Base-by-base conservation (phyloP, 768 basidiomycete genomes). In the Kwoniella sp. region DNA sequence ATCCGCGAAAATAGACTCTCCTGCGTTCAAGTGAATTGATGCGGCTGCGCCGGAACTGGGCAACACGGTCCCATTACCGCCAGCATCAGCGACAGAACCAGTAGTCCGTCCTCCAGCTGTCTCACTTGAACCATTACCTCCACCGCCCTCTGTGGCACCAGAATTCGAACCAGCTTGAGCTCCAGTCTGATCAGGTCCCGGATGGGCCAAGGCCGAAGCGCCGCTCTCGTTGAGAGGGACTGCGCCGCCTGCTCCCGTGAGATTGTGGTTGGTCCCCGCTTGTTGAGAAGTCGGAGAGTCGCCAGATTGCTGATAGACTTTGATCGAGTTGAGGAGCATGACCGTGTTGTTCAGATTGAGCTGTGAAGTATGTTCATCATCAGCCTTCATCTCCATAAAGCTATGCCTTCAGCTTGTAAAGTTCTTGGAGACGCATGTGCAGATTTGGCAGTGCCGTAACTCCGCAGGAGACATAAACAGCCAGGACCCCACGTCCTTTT, bases 301-400 rank as follows among this genome's bases (percentile, higher is more conserved):
- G 17, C 67, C 70, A 29, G 67, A 25, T 22, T 61, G 68, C 54
- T 80, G 75, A 55, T 64, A 80, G 8, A 80, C 75, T 31, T 66
- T 64, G 65, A 80, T 71, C 29, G 61, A 76, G 61, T 79, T 80
- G 64, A 79, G 70, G 52, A 79, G 64, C 73, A 75, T 76, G 47
- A 79, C 73, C 0, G 74, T 71, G 53, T 77, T 77, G 48, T 69
- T 68, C 22, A 80, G 70, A 47, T 80, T 80, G 23, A 65, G 58
- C 79, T 80, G 62, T 9, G 34, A 7, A 20, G 50, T 11, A 23
- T 26, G n/a, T n/a, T n/a, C n/a, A n/a, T n/a, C n/a, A n/a, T n/a
- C n/a, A n/a, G n/a, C n/a, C 17, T 38, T 8, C 15, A 22, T 5
- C n/a, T 28, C 51, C 12, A 11, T 11, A 53, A 12, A 23, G 51